phyloP scores from a whole-genome alignment of 2,329 filamentous ascomycete genomes.

The Claviceps paspali region DNA sequence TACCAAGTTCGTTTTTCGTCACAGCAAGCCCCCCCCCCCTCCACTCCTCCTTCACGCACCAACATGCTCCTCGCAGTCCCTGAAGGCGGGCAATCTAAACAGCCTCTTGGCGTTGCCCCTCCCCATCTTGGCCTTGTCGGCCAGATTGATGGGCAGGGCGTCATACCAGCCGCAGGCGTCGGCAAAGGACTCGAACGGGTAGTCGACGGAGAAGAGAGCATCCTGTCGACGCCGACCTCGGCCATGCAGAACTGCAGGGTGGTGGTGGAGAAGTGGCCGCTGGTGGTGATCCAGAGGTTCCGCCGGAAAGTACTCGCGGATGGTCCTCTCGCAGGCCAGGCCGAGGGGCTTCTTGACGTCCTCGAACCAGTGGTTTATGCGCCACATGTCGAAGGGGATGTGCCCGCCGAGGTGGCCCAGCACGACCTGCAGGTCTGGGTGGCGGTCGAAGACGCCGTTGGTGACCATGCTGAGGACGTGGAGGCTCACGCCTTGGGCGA shows the following conservation, averaged over 20 bases:
- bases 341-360: constrained; percentile 37
- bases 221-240: constrained; percentile 32
- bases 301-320: constrained; percentile 36
- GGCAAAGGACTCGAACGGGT: constrained; percentile 33
- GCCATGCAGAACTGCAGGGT: constrained; percentile 33
- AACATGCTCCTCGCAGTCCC: constrained; percentile 12
- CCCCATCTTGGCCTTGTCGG: constrained; percentile 24
- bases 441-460: constrained; percentile 34
- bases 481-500: constrained; percentile 42
- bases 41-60: too few relatives aligned
- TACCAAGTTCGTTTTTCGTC: background rate
- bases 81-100: constrained; percentile 22
- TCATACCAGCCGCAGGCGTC: constrained; percentile 28
- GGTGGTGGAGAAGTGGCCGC: constrained; percentile 38
- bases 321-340: constrained; percentile 30
- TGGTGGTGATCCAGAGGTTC: constrained; percentile 43
- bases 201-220: constrained; percentile 36
- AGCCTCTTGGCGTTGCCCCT: constrained; percentile 27
- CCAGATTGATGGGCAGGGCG: constrained; percentile 17
- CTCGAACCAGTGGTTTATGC: constrained; percentile 40
- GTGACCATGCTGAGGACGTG: constrained; percentile 37
- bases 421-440: constrained; percentile 29
- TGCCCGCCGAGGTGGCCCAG: constrained; percentile 34
- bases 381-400: constrained; percentile 33
- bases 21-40: background rate